Base-by-base conservation (phyloP, 192 early-diverging fungal genomes). In the Linnemannia elongata region DNA sequence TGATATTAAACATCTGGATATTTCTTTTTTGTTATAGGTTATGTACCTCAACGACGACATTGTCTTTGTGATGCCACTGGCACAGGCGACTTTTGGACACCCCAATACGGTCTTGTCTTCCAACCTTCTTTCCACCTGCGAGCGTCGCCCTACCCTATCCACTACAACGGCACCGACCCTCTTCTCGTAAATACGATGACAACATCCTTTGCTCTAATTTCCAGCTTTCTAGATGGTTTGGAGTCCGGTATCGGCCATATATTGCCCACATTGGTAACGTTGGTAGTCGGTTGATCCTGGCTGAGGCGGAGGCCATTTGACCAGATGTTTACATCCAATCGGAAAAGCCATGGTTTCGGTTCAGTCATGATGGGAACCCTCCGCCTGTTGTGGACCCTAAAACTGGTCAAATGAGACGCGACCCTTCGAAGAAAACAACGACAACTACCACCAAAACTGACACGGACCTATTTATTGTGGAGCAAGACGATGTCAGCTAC, bases 21-120 rank as follows among this genome's bases (percentile, higher is more conserved):
- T 13, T 13, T 47, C 12, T 47, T 47, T 47, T 4, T 9, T 12
- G 5, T 47, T 47, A 10, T 47, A 47, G 71, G 27, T 72, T 27
- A 10, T 72, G 1, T 72, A 72, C 18, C 42, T 72, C 39, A 72
- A 72, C 71, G 71, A 72, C 24, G 71, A 72, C 22, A 22, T 72
- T 9, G 27, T 72, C 41, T 72, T 72, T 44, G 71, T 15, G 24
- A 72, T 27, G 42, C 71, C 71, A 8, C 2, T 47, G 22, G 38
- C 39, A 27, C 71, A 39, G 38, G 71, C 22, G 2, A 38, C 47
- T 72, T 72, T 27, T 72, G 71, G 71, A 72, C 71, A 45, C 71
- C 44, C 36, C 71, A 72, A 27, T 72, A 72, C 42, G 71, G 71
- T 10, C 47, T 72, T 41, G 71, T 72, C 71, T 72, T 72, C n/a